Evolutionary conservation across 108 stramenopile species (phyloP).

Genomic region (Stephanodiscus triporus): DNA sequence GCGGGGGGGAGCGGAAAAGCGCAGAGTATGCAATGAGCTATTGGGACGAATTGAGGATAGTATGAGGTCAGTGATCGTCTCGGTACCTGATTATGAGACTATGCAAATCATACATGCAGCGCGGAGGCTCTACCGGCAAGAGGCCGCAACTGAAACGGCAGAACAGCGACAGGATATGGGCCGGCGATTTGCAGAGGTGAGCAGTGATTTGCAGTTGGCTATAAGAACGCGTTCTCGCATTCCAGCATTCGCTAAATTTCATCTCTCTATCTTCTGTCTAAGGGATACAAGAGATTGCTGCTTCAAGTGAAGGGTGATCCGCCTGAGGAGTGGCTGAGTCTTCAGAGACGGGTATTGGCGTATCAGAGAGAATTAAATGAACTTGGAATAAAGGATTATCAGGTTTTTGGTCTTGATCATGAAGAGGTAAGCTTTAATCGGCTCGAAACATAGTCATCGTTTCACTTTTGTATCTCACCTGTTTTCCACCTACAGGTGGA

Average conservation of each 20-base stretch:
- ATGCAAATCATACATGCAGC: conserved; percentile 94
- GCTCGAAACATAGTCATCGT: not conserved
- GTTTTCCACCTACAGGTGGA: conserved; percentile 43
- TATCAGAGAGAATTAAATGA: conserved; percentile 85
- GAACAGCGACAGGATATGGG: conserved; percentile 90
- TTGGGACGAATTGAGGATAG: conserved; percentile 84
- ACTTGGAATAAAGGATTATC: conserved; percentile 94
- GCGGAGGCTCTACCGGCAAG: conserved; percentile 80
- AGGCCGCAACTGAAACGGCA: conserved; percentile 52
- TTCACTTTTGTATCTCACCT: not conserved
- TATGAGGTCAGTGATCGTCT: conserved; percentile 94
- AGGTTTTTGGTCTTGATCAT: conserved; percentile 54
- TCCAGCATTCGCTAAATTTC: not conserved
- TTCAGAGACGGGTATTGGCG: conserved; percentile 75
- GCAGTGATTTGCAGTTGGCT: not conserved
- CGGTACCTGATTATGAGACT: conserved; percentile 94
- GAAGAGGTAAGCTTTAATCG: conserved; percentile 33
- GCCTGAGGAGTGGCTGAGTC: conserved; percentile 83
- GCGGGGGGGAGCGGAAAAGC: conserved; percentile 68
- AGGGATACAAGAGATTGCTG: conserved; percentile 85
- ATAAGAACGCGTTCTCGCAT: not conserved
- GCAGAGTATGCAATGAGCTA: conserved; percentile 84
- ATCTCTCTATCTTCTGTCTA: not conserved
- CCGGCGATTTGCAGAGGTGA: conserved; percentile 86
- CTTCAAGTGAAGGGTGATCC: conserved; percentile 63